Percentiles rank a stretch among this genome's conserved stretches.
Conservation (phyloP, 225 moss, liverwort and hornwort genomes). For the Takakia lepidozioides region DNA sequence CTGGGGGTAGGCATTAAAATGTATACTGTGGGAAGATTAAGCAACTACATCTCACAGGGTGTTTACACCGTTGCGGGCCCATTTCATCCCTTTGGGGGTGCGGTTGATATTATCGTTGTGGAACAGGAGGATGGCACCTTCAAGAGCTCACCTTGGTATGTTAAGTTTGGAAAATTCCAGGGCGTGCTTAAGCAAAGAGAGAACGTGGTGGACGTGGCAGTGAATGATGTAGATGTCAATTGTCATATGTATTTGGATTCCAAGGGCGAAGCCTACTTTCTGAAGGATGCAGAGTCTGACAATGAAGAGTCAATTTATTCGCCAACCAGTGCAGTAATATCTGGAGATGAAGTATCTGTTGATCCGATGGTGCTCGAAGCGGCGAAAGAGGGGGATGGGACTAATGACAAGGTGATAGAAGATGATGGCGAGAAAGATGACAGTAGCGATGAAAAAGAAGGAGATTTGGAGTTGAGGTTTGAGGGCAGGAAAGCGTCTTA, state of each 20-base stretch:
- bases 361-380: neutral
- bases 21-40: constrained; percentile 20
- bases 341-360: constrained; percentile 35
- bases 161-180: constrained; percentile 66
- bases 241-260: constrained; percentile 61
- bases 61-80: constrained; percentile 59
- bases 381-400: neutral
- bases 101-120: constrained; percentile 62
- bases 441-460: neutral
- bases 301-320: constrained; percentile 18
- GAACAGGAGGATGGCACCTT: constrained; percentile 62
- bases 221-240: constrained; percentile 41
- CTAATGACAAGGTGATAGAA: neutral
- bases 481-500: neutral
- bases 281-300: constrained; percentile 34
- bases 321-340: constrained; percentile 26
- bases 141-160: constrained; percentile 64
- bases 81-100: constrained; percentile 64
- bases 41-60: constrained; percentile 36
- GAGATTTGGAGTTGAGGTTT: neutral
- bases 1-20: neutral
- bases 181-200: constrained; percentile 54
- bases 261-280: constrained; percentile 60
- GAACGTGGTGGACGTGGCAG: constrained; percentile 46
- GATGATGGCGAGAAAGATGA: constrained; percentile 2